Percentiles rank a stretch among this genome's conserved stretches.
Conservation (phyloP, 352 stramenopile species). For the Globisporangium paddicum region DNA sequence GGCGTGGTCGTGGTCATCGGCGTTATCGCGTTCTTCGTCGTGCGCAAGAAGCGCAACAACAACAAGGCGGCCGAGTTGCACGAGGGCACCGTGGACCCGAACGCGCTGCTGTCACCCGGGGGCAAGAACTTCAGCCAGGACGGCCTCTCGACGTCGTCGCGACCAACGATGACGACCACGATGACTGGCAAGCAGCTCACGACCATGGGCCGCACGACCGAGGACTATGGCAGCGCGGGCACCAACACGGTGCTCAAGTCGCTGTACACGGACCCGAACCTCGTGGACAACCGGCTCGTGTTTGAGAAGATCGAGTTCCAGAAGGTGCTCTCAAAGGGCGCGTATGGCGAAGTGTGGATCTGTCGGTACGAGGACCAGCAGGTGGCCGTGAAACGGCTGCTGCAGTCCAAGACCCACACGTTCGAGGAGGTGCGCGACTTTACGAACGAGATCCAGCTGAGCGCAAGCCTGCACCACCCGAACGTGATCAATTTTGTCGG, state of each 20-base stretch:
- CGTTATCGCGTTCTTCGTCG: conserved; percentile 6
- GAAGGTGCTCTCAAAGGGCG: conserved; percentile 30
- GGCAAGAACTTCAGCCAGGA: background rate
- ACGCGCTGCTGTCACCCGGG: conserved; percentile 2
- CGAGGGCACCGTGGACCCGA: conserved; percentile 1
- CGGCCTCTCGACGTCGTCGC: background rate
- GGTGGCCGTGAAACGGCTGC: conserved; percentile 48
- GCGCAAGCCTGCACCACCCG: conserved; percentile 28
- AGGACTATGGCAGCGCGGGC: conserved; percentile 14
- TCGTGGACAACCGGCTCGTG: conserved; percentile 24
- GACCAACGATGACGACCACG: background rate
- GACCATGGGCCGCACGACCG: background rate
- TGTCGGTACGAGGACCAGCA: conserved; percentile 29
- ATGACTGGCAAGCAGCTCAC: conserved; percentile 4
- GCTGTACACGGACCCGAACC: conserved; percentile 30
- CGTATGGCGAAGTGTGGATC: conserved; percentile 55
- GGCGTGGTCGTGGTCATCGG: conserved; percentile 9
- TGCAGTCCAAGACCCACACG: conserved; percentile 30
- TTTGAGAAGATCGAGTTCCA: conserved; percentile 40
- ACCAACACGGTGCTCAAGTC: conserved; percentile 10
- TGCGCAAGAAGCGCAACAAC: background rate
- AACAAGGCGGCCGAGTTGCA: background rate
- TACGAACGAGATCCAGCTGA: conserved; percentile 43
- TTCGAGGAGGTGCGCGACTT: conserved; percentile 25
- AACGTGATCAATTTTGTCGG: conserved; percentile 48